Conservation (phyloP, 768 basidiomycete species). For the Aureoboletus auriporus region DNA sequence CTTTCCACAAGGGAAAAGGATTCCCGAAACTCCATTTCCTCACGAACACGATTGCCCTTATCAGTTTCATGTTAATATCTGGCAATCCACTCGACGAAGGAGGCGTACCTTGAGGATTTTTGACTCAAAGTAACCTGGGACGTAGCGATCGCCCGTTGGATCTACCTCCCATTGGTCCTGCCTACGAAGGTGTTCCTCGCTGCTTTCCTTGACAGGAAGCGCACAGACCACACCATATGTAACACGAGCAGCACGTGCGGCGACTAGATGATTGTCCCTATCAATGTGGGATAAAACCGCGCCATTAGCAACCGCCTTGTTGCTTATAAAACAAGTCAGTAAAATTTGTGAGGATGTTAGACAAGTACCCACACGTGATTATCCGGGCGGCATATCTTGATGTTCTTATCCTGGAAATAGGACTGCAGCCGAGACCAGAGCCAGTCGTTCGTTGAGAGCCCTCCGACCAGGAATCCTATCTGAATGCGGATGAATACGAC, state of each 20-base stretch:
- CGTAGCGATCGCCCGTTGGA: conserved; percentile 1
- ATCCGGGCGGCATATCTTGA: conserved; percentile 5
- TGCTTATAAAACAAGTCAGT: neutral
- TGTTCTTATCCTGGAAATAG: conserved; percentile 6
- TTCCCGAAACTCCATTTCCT: conserved; percentile 7
- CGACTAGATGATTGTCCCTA: neutral
- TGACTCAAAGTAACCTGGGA: conserved; percentile 13
- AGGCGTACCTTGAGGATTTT: conserved; percentile 5
- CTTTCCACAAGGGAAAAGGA: conserved; percentile 7
- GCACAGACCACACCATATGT: conserved; percentile 2
- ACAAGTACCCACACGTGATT: conserved; percentile 10
- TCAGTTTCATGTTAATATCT: neutral
- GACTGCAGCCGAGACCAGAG: conserved; percentile 6
- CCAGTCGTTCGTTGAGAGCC: conserved; percentile 3
- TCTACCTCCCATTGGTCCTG: neutral
- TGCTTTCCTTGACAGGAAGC: conserved; percentile 1
- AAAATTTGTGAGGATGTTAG: neutral
- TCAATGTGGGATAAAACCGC: conserved; percentile 4
- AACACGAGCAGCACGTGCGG: neutral
- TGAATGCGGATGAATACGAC: neutral
- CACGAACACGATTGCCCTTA: conserved; percentile 2
- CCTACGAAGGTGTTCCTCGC: conserved; percentile 5
- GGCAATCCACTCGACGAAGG: neutral
- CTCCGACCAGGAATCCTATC: conserved; percentile 13
- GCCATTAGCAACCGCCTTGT: conserved; percentile 9